Percentiles rank a stretch among this genome's conserved stretches.
phyloP scores from a whole-genome alignment of 345 rosid species.

The Dipteronia dyeriana region DNA sequence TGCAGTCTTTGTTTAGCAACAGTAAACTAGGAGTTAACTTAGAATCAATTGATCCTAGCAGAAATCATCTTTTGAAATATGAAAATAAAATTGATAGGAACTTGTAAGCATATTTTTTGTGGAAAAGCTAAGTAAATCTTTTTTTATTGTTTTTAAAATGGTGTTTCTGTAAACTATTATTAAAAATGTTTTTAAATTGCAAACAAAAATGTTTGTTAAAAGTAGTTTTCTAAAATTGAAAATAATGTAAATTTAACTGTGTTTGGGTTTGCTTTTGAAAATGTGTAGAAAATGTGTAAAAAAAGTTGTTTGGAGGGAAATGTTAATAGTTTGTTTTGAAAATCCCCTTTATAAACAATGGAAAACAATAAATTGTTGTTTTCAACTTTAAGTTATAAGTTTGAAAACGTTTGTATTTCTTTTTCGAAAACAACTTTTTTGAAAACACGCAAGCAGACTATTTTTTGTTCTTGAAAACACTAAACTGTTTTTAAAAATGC shows the following conservation, averaged over 20 bases:
- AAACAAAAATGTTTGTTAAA: background rate
- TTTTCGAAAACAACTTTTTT: too few relatives aligned
- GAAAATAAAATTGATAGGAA: background rate
- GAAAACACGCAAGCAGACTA: background rate
- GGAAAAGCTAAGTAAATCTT: too few relatives aligned
- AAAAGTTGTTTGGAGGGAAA: background rate
- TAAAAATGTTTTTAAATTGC: background rate
- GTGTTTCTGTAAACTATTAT: background rate
- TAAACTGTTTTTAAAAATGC: background rate
- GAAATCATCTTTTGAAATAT: background rate
- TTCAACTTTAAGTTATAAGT: too few relatives aligned
- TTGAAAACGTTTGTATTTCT: background rate
- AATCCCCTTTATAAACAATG: too few relatives aligned
- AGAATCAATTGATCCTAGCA: background rate
- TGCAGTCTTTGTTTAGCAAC: too few relatives aligned
- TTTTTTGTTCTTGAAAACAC: background rate
- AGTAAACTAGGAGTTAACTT: too few relatives aligned
- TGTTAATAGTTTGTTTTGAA: background rate
- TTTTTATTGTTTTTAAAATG: background rate
- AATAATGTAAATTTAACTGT: too few relatives aligned
- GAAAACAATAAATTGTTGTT: background rate
- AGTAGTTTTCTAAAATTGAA: background rate
- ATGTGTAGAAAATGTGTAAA: background rate
- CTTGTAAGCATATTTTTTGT: background rate
- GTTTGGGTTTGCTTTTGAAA: background rate